Percentiles rank a stretch among this genome's conserved stretches.
phyloP scores from a whole-genome alignment of 345 rosid species.

The Eucalyptus marginata region DNA sequence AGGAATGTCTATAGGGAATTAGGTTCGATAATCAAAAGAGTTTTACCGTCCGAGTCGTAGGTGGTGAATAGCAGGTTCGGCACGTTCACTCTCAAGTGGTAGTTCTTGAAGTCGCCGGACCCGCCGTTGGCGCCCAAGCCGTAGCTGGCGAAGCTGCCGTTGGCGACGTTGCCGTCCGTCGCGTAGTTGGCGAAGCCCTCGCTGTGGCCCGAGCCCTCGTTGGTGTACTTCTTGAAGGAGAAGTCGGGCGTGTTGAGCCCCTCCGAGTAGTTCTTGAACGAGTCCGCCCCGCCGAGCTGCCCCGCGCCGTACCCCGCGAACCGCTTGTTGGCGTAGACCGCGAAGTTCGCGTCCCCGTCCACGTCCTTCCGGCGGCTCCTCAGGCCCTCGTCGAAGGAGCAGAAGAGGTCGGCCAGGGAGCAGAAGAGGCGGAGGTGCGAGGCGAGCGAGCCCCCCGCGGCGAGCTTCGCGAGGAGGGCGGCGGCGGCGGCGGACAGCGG shows the following conservation, averaged over 20 bases:
- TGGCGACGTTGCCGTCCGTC: conserved; percentile 29
- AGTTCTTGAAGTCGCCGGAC: conserved; percentile 33
- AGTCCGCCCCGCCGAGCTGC: conserved; percentile 22
- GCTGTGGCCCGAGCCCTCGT: conserved; percentile 11
- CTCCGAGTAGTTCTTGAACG: conserved; percentile 50
- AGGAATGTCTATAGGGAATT: no score
- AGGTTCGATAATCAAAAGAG: not conserved
- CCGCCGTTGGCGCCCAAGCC: conserved; percentile 43
- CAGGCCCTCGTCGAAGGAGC: conserved; percentile 17
- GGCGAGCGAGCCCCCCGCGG: conserved; percentile 26
- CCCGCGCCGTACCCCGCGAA: conserved; percentile 33
- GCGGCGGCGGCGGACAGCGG: conserved; percentile 39
- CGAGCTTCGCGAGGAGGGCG: conserved; percentile 32
- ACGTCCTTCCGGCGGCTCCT: not conserved
- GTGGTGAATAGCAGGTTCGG: conserved; percentile 42
- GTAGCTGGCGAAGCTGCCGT: conserved; percentile 50
- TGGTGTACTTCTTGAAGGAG: conserved; percentile 38
- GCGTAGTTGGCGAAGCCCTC: conserved; percentile 38
- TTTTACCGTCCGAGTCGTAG: conserved; percentile 14
- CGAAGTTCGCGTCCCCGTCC: conserved; percentile 26
- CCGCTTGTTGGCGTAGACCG: conserved; percentile 20
- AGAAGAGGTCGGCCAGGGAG: conserved; percentile 43
- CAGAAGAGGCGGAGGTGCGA: conserved; percentile 40
- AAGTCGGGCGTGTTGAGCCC: conserved; percentile 14
- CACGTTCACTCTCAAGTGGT: conserved; percentile 29